phyloP scores from a whole-genome alignment of 2,329 filamentous ascomycete genomes.

The Calonectria honghensis region DNA sequence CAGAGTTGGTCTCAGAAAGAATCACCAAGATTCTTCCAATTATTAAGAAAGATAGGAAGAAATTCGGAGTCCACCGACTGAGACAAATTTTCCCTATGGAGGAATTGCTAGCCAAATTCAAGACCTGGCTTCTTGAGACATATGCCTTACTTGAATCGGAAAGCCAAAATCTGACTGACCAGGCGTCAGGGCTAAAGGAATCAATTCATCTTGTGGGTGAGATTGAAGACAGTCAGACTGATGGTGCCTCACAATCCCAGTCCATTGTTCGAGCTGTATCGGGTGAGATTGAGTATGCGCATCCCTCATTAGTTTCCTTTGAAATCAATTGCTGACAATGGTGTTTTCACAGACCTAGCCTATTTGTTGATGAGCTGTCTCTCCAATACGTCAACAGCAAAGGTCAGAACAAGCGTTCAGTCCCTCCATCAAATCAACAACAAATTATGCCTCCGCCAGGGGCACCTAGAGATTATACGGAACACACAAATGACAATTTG shows the following conservation, averaged over 20 bases:
- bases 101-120: conserved; percentile 46
- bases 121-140: conserved; percentile 45
- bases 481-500: conserved; percentile 48
- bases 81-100: conserved; percentile 44
- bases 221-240: conserved; percentile 45
- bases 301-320: background rate
- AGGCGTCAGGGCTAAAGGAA: conserved; percentile 20
- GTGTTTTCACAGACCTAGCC: conserved; percentile 42
- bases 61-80: conserved; percentile 41
- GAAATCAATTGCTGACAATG: conserved; percentile 22
- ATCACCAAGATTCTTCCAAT: conserved; percentile 45
- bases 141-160: conserved; percentile 38
- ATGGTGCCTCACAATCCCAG: conserved; percentile 52
- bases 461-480: conserved; percentile 49
- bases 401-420: conserved; percentile 21
- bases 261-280: conserved; percentile 49
- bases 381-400: conserved; percentile 45
- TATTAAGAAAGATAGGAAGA: conserved; percentile 38
- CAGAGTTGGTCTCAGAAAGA: conserved; percentile 51
- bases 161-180: conserved; percentile 6
- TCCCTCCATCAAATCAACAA: conserved; percentile 51
- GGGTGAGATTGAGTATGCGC: conserved; percentile 45
- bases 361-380: conserved; percentile 48
- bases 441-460: conserved; percentile 36
- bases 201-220: conserved; percentile 35